These are phyloP conservation scores for Stephania yunnanensis DNA, from an alignment of 164 flowering plant genomes.

Conservation along the genomic window DNA sequence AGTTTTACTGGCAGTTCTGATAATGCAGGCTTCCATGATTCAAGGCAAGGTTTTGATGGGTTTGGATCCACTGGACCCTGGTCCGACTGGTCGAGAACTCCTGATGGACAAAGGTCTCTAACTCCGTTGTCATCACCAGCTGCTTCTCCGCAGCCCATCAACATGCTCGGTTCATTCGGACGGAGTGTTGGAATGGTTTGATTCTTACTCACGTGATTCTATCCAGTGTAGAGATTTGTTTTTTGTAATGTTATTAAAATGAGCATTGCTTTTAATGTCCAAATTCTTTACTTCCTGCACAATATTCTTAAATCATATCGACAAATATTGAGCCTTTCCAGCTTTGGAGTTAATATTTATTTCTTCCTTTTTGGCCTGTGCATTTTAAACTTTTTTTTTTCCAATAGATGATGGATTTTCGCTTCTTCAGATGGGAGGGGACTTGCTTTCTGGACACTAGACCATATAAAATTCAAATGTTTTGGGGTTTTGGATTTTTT, in stretches of 20 bases:
- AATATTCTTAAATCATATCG: too few species aligned
- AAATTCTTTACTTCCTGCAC: neutral
- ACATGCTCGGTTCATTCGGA: conserved; percentile 55
- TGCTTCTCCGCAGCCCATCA: conserved; percentile 59
- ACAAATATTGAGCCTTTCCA: too few species aligned
- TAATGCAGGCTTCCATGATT: conserved; percentile 46
- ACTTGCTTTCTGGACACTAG: too few species aligned
- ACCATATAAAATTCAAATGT: too few species aligned
- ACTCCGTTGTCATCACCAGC: conserved; percentile 56
- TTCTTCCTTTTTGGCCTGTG: too few species aligned
- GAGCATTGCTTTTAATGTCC: neutral
- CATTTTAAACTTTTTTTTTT: too few species aligned
- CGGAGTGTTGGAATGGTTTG: conserved; percentile 57
- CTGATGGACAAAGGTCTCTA: conserved; percentile 60
- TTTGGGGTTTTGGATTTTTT: too few species aligned
- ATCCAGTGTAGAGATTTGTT: neutral
- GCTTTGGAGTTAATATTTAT: too few species aligned
- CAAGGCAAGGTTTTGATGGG: conserved; percentile 56
- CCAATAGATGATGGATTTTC: too few species aligned
- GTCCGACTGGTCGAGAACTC: conserved; percentile 63
- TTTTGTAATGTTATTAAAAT: neutral
- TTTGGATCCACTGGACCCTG: conserved; percentile 59
- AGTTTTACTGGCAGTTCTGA: conserved; percentile 43
- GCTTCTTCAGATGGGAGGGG: too few species aligned
- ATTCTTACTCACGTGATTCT: conserved; percentile 6